Base-by-base conservation (phyloP, 1,284 basidiomycete species). In the Takashimella koratensis region DNA sequence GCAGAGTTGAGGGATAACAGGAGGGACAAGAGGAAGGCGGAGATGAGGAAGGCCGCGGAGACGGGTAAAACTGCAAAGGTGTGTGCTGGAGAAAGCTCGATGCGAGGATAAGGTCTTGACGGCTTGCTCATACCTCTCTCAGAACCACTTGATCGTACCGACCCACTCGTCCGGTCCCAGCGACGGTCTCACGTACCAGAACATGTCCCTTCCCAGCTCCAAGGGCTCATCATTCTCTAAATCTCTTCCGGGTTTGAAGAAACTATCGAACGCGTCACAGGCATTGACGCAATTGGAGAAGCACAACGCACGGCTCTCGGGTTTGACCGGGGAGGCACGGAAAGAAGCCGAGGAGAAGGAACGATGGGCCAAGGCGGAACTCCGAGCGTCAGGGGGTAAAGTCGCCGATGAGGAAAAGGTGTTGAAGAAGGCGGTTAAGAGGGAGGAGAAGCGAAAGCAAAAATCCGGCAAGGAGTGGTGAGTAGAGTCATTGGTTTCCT, bases 371-470 rank as follows among this genome's bases (percentile, higher is more conserved):
- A 93, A 92, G 76, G 90, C 91, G 0, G 84, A 86, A 66, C 85
- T 88, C 41, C 80, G 89, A 46, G 79, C 93, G 56, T 86, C 87
- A 45, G 93, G 92, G 4, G 84, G 85, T 43, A 96, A 95, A 76
- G 84, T 96, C 25, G 83, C 83, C 48, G 92, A 96, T 65, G 87
- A 92, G 62, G 88, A 90, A 68, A 73, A 64, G 3, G 79, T 86
- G 46, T 74, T 97, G 64, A 93, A 92, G 79, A 95, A 94, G 78
- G 90, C 90, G 22, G 84, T 83, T 10, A 95, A 94, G 80, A 80
- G 88, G 71, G 86, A 87, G 64, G 92, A 94, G 76, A 93, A 93
- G 75, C 84, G 84, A 64, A 96, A 95, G 73, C 66, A 60, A 25
- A 92, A 89, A 79, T 84, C 84, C 58, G 87, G 87, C 71, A 87